Percentiles rank a stretch among this genome's conserved stretches.
Conservation (phyloP, 306 rosid genomes). For the Prunus persica region Prunus_persica_NCBIv2 NC_034010.1:30079501-30080000, state of each 20-base stretch:
- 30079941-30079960: background rate
- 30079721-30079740: slow-evolving; percentile 74
- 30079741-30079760: slow-evolving; percentile 79
- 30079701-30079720: slow-evolving; percentile 60
- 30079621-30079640: background rate
- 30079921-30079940: too few relatives aligned
- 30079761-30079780: slow-evolving; percentile 78
- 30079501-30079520: slow-evolving; percentile 87
- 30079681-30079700: slow-evolving; percentile 84
- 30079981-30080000: background rate
- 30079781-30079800: too few relatives aligned
- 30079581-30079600: background rate
- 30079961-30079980: background rate
- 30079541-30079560: background rate
- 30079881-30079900: too few relatives aligned
- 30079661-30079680: slow-evolving; percentile 75
- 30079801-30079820: background rate
- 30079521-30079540: slow-evolving; percentile 68
- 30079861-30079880: too few relatives aligned
- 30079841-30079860: too few relatives aligned
- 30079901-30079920: too few relatives aligned
- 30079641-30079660: background rate
- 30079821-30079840: background rate
- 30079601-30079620: background rate
- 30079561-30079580: background rate